phyloP scores from a whole-genome alignment of 495 filamentous ascomycete genomes.

The Penicillium verhagenii region DNA sequence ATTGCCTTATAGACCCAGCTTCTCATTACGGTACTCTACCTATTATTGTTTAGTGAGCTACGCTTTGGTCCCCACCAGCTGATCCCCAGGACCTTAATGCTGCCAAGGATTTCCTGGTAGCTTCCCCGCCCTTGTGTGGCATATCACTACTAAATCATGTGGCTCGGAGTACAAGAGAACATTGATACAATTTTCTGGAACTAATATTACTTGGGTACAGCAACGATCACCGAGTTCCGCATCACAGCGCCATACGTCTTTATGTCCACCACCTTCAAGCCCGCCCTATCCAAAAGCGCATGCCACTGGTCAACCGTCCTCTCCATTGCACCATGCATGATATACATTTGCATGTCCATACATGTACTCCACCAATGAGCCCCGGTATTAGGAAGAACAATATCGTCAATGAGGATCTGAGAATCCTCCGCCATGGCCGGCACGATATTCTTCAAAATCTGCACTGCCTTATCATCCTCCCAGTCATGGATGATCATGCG shows the following conservation, averaged over 20 bases:
- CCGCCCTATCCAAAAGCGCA: not conserved
- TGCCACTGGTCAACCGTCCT: not conserved
- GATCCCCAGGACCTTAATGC: not conserved
- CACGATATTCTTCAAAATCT: not conserved
- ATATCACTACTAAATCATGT: too few relatives aligned
- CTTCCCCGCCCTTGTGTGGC: not conserved
- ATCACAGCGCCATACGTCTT: not conserved
- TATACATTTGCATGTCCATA: not conserved
- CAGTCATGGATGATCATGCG: constrained; percentile 5
- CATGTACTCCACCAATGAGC: not conserved
- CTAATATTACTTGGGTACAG: not conserved
- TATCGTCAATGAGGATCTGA: constrained; percentile 1
- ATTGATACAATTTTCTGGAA: not conserved
- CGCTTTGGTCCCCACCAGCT: not conserved
- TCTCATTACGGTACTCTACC: too few relatives aligned
- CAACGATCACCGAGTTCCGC: not conserved
- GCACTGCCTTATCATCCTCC: not conserved
- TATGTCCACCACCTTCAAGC: not conserved
- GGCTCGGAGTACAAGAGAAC: too few relatives aligned
- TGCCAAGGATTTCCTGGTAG: not conserved
- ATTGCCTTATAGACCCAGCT: too few relatives aligned
- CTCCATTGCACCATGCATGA: not conserved
- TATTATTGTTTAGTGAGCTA: too few relatives aligned
- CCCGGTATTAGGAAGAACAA: not conserved
- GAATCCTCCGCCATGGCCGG: not conserved